Evolutionary conservation across 2,329 filamentous ascomycete species (phyloP).

Genomic region (Helminthosporium solani): DNA sequence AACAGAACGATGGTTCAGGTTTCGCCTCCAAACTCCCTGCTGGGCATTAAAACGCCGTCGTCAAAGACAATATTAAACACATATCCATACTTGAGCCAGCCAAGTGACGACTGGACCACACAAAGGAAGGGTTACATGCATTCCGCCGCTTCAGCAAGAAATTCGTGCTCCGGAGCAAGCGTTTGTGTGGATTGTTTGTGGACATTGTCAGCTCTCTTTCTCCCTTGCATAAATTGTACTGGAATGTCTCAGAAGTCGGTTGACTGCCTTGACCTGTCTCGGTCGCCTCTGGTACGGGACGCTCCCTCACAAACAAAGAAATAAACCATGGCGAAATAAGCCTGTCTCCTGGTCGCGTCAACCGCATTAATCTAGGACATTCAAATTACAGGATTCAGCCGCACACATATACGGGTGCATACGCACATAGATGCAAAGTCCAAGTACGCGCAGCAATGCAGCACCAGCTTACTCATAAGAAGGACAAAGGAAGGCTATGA

Average conservation of each 20-base stretch:
- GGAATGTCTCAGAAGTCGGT: conserved; percentile 38
- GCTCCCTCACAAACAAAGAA: conserved; percentile 38
- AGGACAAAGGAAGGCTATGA: conserved; percentile 33
- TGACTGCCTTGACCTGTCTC: conserved; percentile 24
- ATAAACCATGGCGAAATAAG: conserved; percentile 20
- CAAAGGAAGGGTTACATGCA: conserved; percentile 21
- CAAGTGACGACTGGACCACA: background rate
- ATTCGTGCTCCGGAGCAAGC: conserved; percentile 18
- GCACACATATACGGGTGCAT: background rate
- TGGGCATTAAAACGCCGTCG: conserved; percentile 27
- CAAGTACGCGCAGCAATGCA: conserved; percentile 21
- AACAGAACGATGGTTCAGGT: conserved; percentile 14
- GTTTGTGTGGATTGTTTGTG: conserved; percentile 12
- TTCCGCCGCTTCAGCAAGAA: conserved; percentile 15
- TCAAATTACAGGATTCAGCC: conserved; percentile 33
- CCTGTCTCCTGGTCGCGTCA: conserved; percentile 16
- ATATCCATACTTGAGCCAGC: conserved; percentile 8
- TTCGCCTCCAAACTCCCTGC: conserved; percentile 37
- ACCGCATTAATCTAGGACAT: conserved; percentile 40
- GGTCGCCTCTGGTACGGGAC: conserved; percentile 29
- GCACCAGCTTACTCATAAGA: conserved; percentile 29
- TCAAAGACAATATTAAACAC: conserved; percentile 12
- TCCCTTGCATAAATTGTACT: conserved; percentile 38
- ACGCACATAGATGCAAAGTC: no score
- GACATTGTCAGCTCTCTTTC: conserved; percentile 25